Evolutionary conservation across 2,329 filamentous ascomycete genomes (phyloP).

Genomic region (Cryphonectria carpinicola): DNA sequence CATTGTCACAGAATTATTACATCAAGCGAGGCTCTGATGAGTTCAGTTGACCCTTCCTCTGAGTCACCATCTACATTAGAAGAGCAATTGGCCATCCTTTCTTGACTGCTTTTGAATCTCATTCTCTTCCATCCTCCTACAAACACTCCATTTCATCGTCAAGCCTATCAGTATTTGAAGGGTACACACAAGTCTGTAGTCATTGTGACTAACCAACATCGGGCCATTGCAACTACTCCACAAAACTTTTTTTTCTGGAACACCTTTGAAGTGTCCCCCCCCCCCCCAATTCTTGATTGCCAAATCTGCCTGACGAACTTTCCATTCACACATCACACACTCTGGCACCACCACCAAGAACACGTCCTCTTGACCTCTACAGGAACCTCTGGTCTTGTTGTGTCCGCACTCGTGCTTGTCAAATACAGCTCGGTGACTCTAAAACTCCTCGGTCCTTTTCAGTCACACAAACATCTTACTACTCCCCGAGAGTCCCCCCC

Average conservation of each 20-base stretch:
- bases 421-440: slow-evolving; percentile 10
- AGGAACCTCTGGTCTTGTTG: slow-evolving; percentile 6
- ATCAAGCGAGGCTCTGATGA: background rate
- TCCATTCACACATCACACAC: background rate
- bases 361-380: slow-evolving; percentile 7
- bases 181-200: slow-evolving; percentile 9
- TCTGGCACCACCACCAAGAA: slow-evolving; percentile 12
- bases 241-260: slow-evolving; percentile 20
- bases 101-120: slow-evolving; percentile 7
- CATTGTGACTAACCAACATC: slow-evolving; percentile 24
- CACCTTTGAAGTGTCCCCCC: background rate
- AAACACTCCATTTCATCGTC: background rate
- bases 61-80: slow-evolving; percentile 19
- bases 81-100: background rate
- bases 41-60: slow-evolving; percentile 1
- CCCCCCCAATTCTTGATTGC: background rate
- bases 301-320: background rate
- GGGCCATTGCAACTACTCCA: slow-evolving; percentile 10
- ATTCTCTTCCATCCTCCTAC: background rate
- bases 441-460: slow-evolving; percentile 4
- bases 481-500: slow-evolving; percentile 17
- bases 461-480: slow-evolving; percentile 17
- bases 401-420: slow-evolving; percentile 8
- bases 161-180: background rate
- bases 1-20: background rate